Base-by-base conservation (phyloP, 495 filamentous ascomycete species). In the Penicillium parvum region DNA sequence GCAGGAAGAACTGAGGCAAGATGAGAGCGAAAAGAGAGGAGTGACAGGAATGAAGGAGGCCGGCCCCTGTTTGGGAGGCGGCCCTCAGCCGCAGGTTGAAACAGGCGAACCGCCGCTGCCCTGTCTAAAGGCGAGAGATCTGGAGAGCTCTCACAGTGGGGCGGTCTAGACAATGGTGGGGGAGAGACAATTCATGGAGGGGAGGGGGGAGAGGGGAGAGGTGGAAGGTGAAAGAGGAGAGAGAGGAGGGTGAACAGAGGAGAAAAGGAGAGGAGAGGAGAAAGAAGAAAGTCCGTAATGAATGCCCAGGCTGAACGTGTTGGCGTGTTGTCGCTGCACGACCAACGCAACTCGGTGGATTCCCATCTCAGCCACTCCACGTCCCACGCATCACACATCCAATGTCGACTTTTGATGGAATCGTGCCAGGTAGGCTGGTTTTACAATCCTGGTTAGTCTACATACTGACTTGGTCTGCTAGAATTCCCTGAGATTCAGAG, bases 331-430 rank as follows among this genome's bases (percentile, higher is more conserved):
- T 30, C 28, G 16, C 40, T 49, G 40, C 35, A 42, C 10, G 12
- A 27, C 34, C 35, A 47, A 20, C 38, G 14, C 38, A 35, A 47
- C 37, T 32, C 25, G 11, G 18, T 37, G 37, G 33, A 42, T 40
- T 43, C 40, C 19, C 16, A 16, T 20, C 40, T 10, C 40, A 18
- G 18, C 19, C 30, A 23, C 28, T 23, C 40, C 20, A 26, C 29
- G 26, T 21, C 6, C 7, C 40, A 26, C 22, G 17, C 17, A 33
- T 14, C 19, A 19, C 22, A 11, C 32, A 25, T 17, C 32, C 17
- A 38, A 87, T 90, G 86, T 92, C 87, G 30, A 90, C 87, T 18
- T 92, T 92, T 66, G 76, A 85, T 47, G 87, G 87, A 17, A 58
- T 86, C 26, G 65, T 90, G 17, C 57, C 66, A 49, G 80, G 79